A percentile compares a stretch with the other conserved stretches of the same genome.
Evolutionary conservation across 305 asterid genomes (phyloP).

Genomic region (Solanum hybrid): DNA sequence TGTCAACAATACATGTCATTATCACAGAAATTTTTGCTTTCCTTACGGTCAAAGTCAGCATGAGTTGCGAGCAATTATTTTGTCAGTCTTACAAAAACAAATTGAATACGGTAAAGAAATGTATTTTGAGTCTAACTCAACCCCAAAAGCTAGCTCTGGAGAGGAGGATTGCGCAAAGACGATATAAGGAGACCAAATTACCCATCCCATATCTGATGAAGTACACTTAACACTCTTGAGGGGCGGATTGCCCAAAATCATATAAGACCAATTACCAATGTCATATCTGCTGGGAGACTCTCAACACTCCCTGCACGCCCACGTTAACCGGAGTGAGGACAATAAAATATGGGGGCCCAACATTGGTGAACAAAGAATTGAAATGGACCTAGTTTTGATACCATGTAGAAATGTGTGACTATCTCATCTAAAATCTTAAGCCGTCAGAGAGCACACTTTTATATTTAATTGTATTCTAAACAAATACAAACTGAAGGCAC

Average conservation of each 20-base stretch:
- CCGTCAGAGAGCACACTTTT: not conserved
- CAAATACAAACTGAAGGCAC: not conserved
- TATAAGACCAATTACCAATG: not conserved
- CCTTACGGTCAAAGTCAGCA: not conserved
- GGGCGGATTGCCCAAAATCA: not conserved
- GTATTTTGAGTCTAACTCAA: not conserved
- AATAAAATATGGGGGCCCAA: not conserved
- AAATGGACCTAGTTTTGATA: not conserved
- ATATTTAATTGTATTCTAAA: not conserved
- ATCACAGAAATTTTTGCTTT: not conserved
- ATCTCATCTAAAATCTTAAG: not conserved
- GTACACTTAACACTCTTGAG: not conserved
- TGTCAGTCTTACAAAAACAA: not conserved
- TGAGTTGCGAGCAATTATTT: not conserved
- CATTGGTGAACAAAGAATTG: not conserved
- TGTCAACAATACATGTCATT: constrained; percentile 21
- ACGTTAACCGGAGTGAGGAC: not conserved
- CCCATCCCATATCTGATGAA: not conserved
- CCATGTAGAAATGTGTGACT: not conserved
- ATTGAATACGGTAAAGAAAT: not conserved
- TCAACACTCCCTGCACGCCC: not conserved
- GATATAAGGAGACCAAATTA: not conserved
- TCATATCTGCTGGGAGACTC: not conserved
- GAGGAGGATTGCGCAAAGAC: not conserved
- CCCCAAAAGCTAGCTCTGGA: not conserved